These are phyloP conservation scores for Penicillium coprophilum DNA, from an alignment of 495 filamentous ascomycete genomes.

Conservation along the genomic window DNA sequence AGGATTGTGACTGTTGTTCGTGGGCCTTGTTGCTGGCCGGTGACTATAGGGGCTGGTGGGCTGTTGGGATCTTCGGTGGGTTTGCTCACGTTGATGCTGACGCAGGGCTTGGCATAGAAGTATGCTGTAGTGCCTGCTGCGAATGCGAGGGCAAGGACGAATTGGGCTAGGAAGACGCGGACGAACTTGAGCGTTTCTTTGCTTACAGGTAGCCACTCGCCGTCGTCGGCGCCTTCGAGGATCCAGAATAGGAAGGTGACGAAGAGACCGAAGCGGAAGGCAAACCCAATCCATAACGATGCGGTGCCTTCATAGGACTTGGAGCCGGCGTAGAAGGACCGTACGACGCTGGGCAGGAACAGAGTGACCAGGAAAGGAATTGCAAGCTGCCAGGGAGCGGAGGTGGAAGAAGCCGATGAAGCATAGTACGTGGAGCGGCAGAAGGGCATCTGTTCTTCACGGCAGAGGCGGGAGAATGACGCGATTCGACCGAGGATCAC, in stretches of 20 bases:
- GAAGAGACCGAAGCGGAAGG: slow-evolving; percentile 72
- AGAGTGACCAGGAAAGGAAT: slow-evolving; percentile 76
- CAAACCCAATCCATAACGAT: slow-evolving; percentile 76
- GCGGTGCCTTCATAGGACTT: slow-evolving; percentile 85
- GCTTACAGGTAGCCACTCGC: slow-evolving; percentile 69
- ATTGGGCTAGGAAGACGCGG: slow-evolving; percentile 73
- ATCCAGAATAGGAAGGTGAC: slow-evolving; percentile 82
- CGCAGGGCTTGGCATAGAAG: slow-evolving; percentile 71
- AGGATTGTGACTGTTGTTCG: slow-evolving; percentile 71
- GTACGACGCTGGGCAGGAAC: slow-evolving; percentile 73
- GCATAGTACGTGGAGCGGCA: slow-evolving; percentile 96
- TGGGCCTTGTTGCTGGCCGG: slow-evolving; percentile 27
- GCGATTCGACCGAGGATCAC: slow-evolving; percentile 76
- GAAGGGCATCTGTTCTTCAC: slow-evolving; percentile 97
- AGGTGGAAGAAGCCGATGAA: slow-evolving; percentile 86
- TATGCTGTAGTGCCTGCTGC: slow-evolving; percentile 69
- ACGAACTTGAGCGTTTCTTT: slow-evolving; percentile 67
- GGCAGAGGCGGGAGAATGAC: slow-evolving; percentile 88
- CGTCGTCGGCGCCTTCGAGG: slow-evolving; percentile 87
- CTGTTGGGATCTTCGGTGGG: slow-evolving; percentile 30
- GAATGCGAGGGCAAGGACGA: slow-evolving; percentile 67
- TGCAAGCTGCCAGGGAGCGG: slow-evolving; percentile 82
- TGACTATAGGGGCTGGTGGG: slow-evolving; percentile 36
- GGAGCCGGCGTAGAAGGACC: slow-evolving; percentile 70
- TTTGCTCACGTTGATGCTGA: slow-evolving; percentile 54